Conservation (phyloP, 164 flowering plant genomes). For the Taxillus chinensis region DNA sequence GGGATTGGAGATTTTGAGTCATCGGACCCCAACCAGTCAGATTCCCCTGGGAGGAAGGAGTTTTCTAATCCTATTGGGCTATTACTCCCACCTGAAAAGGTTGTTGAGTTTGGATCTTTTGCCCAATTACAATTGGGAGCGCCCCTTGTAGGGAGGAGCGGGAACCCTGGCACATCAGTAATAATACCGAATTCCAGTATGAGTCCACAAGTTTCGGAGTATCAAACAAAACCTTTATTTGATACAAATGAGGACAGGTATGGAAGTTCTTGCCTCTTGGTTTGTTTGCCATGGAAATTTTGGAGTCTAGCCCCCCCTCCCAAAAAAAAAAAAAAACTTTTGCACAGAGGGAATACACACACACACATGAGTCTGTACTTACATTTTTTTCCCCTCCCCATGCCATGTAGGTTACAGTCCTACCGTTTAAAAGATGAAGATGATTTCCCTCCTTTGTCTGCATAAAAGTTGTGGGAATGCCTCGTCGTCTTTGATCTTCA, state of each 20-base stretch:
- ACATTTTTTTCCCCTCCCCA: not conserved
- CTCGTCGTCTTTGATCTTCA: conserved; percentile 1
- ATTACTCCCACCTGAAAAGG: conserved; percentile 16
- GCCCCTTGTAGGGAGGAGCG: conserved; percentile 11
- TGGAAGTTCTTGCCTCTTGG: not conserved
- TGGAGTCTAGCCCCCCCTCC: too few relatives aligned
- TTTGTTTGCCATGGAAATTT: too few relatives aligned
- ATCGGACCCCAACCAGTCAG: conserved; percentile 11
- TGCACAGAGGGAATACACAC: not conserved
- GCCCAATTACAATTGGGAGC: conserved; percentile 16
- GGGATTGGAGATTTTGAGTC: conserved; percentile 15
- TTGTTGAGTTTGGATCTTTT: conserved; percentile 28
- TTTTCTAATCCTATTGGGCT: conserved; percentile 21
- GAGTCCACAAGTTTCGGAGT: conserved; percentile 1
- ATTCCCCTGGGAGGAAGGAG: conserved; percentile 16
- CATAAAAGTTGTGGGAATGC: conserved; percentile 15
- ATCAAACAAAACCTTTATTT: conserved; percentile 15
- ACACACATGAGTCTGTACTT: too few relatives aligned
- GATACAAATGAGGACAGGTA: conserved; percentile 35
- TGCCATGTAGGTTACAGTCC: conserved; percentile 8
- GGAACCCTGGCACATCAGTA: conserved; percentile 8
- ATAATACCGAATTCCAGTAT: conserved; percentile 6
- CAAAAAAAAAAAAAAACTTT: not conserved
- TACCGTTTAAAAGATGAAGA: conserved; percentile 51
- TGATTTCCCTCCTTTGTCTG: conserved; percentile 57